phyloP scores from a whole-genome alignment of 225 moss, liverwort and hornwort species.

The Physcomitrellopsis africana region DNA sequence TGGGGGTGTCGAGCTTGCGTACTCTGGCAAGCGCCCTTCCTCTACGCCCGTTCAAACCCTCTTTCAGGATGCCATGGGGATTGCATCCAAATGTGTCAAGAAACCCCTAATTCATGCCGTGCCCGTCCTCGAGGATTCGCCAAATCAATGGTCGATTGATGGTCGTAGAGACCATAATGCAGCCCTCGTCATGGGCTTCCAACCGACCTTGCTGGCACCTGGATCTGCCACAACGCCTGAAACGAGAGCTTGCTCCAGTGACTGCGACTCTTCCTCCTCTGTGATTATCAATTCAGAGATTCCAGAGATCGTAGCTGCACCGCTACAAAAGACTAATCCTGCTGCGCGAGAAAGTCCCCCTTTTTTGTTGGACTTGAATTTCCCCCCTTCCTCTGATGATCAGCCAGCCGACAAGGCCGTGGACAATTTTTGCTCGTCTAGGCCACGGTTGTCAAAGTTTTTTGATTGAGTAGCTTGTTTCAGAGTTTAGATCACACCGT shows the following conservation, averaged over 20 bases:
- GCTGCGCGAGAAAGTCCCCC: constrained; percentile 38
- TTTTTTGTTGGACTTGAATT: constrained; percentile 75
- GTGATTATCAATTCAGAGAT: constrained; percentile 83
- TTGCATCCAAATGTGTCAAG: constrained; percentile 55
- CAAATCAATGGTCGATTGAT: constrained; percentile 44
- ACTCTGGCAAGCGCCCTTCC: constrained; percentile 67
- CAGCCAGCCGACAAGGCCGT: constrained; percentile 38
- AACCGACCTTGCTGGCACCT: constrained; percentile 1
- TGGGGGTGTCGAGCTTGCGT: constrained; percentile 36
- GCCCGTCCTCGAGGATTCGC: constrained; percentile 10
- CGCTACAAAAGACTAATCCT: constrained; percentile 53
- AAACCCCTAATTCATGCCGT: constrained; percentile 46
- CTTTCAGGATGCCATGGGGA: constrained; percentile 52
- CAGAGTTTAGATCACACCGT: background rate
- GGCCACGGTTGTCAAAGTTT: constrained; percentile 35
- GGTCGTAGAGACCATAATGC: constrained; percentile 21
- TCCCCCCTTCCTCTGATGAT: constrained; percentile 40
- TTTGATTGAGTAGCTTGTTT: constrained; percentile 19
- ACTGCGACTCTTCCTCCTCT: constrained; percentile 93
- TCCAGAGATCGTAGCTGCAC: constrained; percentile 33
- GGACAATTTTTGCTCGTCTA: constrained; percentile 32
- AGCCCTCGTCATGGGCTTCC: background rate
- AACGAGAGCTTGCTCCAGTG: constrained; percentile 73
- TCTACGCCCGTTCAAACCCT: constrained; percentile 43
- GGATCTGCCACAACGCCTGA: constrained; percentile 28